These are phyloP conservation scores for Luffa aegyptiaca DNA, from an alignment of 306 rosid species.

Conservation along the genomic window DNA sequence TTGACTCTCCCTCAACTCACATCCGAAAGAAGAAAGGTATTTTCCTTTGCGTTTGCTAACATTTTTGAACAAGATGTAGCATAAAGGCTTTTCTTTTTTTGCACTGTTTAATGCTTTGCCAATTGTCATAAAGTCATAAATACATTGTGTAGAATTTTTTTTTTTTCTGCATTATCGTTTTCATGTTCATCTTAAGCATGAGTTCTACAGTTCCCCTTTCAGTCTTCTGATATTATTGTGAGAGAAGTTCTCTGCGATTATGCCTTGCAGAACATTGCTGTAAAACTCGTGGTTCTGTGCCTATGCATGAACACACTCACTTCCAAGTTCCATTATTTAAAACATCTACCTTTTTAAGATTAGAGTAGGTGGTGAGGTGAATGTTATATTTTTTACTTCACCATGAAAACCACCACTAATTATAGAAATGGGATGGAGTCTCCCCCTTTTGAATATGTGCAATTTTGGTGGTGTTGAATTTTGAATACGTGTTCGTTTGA, in stretches of 20 bases:
- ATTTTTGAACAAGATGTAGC: neutral
- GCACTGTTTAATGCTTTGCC: neutral
- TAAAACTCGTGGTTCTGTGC: neutral
- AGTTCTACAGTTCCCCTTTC: neutral
- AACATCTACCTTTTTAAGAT: neutral
- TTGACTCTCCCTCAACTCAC: conserved; percentile 79
- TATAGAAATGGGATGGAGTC: no score
- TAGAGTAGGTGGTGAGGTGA: neutral
- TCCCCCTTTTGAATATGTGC: no score
- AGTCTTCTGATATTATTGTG: neutral
- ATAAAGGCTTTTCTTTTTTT: neutral
- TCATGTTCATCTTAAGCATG: neutral
- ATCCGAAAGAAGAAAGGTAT: conserved; percentile 88
- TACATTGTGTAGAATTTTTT: neutral
- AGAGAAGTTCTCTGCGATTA: neutral
- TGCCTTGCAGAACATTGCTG: neutral
- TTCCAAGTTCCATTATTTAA: neutral
- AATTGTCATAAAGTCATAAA: neutral
- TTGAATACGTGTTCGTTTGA: no score
- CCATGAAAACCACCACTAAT: neutral
- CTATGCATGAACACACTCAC: neutral
- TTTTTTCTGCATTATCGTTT: neutral
- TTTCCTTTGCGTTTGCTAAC: neutral
- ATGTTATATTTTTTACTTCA: neutral
- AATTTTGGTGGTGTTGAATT: no score